A percentile compares a stretch with the other conserved stretches of the same genome.
Conservation (phyloP, 345 rosid genomes). For the Camelina laxa region DNA sequence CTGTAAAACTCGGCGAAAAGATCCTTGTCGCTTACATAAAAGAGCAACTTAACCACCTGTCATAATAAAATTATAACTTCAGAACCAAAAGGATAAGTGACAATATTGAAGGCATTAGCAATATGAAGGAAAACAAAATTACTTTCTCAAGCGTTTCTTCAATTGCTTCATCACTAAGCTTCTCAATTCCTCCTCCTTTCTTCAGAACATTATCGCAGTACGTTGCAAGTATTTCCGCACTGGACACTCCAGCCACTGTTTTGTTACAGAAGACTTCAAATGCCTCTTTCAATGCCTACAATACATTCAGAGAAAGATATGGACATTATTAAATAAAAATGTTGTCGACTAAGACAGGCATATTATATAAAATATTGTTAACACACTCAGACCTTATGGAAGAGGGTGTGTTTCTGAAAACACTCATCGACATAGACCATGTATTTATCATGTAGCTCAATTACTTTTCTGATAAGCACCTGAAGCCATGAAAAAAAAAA, state of each 20-base stretch:
- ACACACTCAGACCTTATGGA: constrained; percentile 26
- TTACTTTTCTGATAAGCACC: constrained; percentile 69
- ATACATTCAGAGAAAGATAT: neutral
- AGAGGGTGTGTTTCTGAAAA: constrained; percentile 31
- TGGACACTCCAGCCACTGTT: constrained; percentile 36
- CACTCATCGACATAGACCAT: constrained; percentile 31
- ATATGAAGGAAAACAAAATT: neutral
- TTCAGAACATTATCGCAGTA: constrained; percentile 40
- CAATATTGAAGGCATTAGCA: neutral
- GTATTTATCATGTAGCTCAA: constrained; percentile 64
- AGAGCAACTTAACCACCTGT: constrained; percentile 71
- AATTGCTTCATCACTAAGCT: constrained; percentile 30
- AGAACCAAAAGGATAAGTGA: constrained; percentile 14
- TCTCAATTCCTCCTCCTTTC: constrained; percentile 37
- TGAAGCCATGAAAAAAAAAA: neutral
- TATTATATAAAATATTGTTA: too few species aligned
- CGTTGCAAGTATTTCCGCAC: constrained; percentile 44
- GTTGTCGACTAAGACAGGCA: constrained; percentile 35
- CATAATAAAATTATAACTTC: neutral
- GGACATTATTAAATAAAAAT: neutral
- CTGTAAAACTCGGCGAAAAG: constrained; percentile 77
- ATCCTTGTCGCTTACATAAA: constrained; percentile 74
- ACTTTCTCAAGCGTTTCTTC: constrained; percentile 41
- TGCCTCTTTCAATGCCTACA: constrained; percentile 44
- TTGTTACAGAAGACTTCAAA: constrained; percentile 46